Percentiles rank a stretch among this genome's conserved stretches.
phyloP scores from a whole-genome alignment of 768 basidiomycete species.

The Boletus subparvulus region DNA sequence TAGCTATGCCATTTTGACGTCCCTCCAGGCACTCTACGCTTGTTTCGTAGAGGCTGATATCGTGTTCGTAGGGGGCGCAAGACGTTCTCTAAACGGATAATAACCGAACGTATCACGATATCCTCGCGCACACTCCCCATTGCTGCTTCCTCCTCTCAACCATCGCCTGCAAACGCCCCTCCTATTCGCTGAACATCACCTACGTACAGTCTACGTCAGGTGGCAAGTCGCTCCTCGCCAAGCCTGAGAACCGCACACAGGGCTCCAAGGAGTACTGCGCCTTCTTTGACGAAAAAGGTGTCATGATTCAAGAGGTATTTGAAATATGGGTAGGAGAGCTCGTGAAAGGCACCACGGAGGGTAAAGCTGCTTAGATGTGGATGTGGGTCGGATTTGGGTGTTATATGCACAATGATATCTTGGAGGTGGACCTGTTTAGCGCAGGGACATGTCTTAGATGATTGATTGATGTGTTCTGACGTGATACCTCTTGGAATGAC shows the following conservation, averaged over 20 bases:
- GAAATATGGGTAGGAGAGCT: constrained; percentile 76
- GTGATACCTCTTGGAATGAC: neutral
- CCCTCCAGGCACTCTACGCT: constrained; percentile 75
- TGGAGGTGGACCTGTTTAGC: neutral
- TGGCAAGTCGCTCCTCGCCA: constrained; percentile 81
- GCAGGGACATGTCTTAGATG: neutral
- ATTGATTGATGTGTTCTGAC: neutral
- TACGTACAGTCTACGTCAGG: constrained; percentile 81
- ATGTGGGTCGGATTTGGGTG: constrained; percentile 3
- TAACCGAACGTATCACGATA: constrained; percentile 85
- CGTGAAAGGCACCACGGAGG: constrained; percentile 73
- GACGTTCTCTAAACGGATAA: constrained; percentile 88
- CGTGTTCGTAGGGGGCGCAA: constrained; percentile 88
- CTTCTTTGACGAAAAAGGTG: constrained; percentile 82
- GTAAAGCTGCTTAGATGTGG: constrained; percentile 46
- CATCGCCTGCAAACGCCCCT: constrained; percentile 55
- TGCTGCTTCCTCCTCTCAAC: constrained; percentile 10
- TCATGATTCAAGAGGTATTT: constrained; percentile 72
- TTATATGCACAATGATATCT: constrained; percentile 31
- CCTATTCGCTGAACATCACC: constrained; percentile 63
- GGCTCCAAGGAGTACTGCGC: constrained; percentile 59
- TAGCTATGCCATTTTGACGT: constrained; percentile 75
- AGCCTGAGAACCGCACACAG: constrained; percentile 60
- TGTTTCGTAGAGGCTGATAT: constrained; percentile 82
- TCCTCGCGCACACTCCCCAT: constrained; percentile 64